Percentiles rank a stretch among this genome's conserved stretches.
Evolutionary conservation across 257 asterid species (phyloP).

Genomic region (Handroanthus guayacan): DNA sequence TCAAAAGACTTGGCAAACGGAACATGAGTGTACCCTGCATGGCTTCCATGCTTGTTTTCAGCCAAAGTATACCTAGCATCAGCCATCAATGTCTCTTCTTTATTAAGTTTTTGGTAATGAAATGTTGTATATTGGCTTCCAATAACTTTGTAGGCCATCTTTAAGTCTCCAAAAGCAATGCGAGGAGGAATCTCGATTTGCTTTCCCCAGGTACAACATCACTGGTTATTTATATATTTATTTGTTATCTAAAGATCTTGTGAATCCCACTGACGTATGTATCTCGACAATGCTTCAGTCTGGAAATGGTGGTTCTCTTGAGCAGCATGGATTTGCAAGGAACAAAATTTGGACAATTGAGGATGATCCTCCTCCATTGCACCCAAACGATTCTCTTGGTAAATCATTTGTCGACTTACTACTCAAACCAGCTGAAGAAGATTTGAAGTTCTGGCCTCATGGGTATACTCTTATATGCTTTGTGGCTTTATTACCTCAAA

Average conservation of each 20-base stretch:
- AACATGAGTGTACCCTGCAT: background rate
- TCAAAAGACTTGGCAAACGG: background rate
- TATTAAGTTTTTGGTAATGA: conserved; percentile 7
- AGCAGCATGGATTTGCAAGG: conserved; percentile 87
- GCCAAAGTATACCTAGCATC: background rate
- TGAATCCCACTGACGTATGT: conserved; percentile 20
- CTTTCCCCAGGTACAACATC: conserved; percentile 80
- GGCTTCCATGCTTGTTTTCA: background rate
- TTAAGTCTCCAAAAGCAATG: conserved; percentile 87
- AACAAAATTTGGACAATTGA: conserved; percentile 85
- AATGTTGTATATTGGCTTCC: conserved; percentile 6
- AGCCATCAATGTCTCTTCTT: conserved; percentile 2
- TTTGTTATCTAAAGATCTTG: background rate
- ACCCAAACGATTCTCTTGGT: conserved; percentile 58
- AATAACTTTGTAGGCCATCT: conserved; percentile 62
- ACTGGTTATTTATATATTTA: background rate
- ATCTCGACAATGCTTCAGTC: conserved; percentile 52
- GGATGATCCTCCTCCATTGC: conserved; percentile 80
- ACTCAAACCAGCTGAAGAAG: conserved; percentile 90
- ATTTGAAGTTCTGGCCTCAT: conserved; percentile 86
- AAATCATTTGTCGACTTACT: conserved; percentile 81
- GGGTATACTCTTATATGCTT: conserved; percentile 52
- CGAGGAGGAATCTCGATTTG: conserved; percentile 90
- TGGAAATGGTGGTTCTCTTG: conserved; percentile 71
- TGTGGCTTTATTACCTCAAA: background rate